These are phyloP conservation scores for Pyricularia sp. DNA, from an alignment of 2,329 filamentous ascomycete species.

Conservation along the genomic window DNA sequence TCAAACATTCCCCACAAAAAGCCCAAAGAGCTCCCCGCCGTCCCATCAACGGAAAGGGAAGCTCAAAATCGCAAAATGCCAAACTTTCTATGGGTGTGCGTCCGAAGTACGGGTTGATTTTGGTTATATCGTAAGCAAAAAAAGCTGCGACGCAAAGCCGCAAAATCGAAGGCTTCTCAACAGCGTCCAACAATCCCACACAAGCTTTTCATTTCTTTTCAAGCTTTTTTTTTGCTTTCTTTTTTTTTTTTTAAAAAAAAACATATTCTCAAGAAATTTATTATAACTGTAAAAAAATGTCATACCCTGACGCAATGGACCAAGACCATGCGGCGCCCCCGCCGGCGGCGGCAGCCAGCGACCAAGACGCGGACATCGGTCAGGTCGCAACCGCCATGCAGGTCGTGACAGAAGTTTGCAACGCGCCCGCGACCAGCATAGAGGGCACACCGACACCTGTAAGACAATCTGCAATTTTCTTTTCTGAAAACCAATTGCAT, in stretches of 20 bases:
- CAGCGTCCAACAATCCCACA: no score
- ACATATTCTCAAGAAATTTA: no score
- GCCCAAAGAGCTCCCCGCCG: background rate
- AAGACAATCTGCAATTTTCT: background rate
- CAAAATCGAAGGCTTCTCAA: background rate
- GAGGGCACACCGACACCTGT: background rate
- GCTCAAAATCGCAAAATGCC: background rate
- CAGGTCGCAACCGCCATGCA: slow-evolving; percentile 6
- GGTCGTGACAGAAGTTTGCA: background rate
- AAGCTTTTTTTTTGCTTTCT: no score
- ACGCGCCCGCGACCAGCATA: background rate
- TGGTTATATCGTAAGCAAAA: background rate
- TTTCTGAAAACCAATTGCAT: background rate
- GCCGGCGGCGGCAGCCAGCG: background rate
- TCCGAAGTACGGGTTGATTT: background rate
- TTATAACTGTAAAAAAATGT: background rate
- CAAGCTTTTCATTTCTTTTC: no score
- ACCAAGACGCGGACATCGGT: slow-evolving; percentile 3
- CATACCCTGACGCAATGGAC: slow-evolving; percentile 4
- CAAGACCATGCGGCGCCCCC: background rate
- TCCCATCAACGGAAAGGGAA: background rate
- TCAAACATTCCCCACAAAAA: background rate
- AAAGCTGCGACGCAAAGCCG: background rate
- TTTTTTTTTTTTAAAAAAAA: no score
- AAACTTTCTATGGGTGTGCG: background rate